These are phyloP conservation scores for Exobasidium cylindrosporum DNA, from an alignment of 1,284 basidiomycete species.

Conservation along the genomic window DNA sequence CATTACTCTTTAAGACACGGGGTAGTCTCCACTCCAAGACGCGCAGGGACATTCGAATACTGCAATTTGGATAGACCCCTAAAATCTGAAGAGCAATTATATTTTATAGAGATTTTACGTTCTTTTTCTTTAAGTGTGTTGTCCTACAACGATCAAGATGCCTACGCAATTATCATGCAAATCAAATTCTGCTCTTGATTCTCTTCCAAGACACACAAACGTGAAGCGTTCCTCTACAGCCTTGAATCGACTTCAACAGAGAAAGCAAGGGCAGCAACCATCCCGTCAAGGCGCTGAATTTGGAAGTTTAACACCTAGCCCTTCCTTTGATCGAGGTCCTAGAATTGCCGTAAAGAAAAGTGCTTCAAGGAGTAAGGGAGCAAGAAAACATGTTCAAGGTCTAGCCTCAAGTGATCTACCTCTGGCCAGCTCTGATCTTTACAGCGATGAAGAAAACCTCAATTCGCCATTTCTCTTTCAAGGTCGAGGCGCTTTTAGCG, in stretches of 20 bases:
- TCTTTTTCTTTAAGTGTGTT: too few relatives aligned
- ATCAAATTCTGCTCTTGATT: conserved; percentile 12
- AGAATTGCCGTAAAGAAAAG: not conserved
- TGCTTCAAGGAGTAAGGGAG: not conserved
- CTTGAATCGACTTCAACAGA: conserved; percentile 7
- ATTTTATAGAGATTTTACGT: too few relatives aligned
- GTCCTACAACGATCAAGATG: not conserved
- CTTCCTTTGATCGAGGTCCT: not conserved
- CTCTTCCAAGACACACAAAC: conserved; percentile 6
- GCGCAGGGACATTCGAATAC: too few relatives aligned
- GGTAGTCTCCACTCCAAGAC: too few relatives aligned
- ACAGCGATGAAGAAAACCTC: not conserved
- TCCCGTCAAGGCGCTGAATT: not conserved
- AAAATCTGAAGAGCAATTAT: too few relatives aligned
- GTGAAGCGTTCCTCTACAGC: not conserved
- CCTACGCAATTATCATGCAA: conserved; percentile 6
- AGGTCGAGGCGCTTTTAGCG: not conserved
- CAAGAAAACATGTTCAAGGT: not conserved
- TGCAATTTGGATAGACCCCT: too few relatives aligned
- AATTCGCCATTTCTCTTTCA: not conserved
- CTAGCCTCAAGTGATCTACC: conserved; percentile 11
- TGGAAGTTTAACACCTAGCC: not conserved
- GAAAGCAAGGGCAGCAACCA: not conserved
- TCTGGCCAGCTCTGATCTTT: conserved; percentile 8
- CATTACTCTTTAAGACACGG: too few relatives aligned